Evolutionary conservation across 306 rosid genomes (phyloP).

Genomic region (Oxytropis ochrocephala): DNA sequence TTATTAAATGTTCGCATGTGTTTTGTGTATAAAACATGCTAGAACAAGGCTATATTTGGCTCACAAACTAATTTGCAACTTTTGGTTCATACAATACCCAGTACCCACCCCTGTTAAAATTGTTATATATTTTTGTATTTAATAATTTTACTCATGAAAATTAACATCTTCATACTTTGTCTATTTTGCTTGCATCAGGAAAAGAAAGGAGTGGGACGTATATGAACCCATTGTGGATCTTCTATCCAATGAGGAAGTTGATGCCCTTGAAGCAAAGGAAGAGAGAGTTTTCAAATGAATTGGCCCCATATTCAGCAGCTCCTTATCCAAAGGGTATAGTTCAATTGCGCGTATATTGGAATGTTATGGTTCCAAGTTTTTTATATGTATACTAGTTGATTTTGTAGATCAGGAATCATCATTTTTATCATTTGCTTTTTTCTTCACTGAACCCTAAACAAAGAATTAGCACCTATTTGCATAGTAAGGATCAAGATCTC

Average conservation of each 20-base stretch:
- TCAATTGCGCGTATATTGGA: neutral
- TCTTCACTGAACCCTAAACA: no score
- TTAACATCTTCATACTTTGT: slow-evolving; percentile 9
- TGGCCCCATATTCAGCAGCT: neutral
- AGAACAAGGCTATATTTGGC: neutral
- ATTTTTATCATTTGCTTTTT: neutral
- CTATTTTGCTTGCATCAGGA: slow-evolving; percentile 49
- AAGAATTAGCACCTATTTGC: no score
- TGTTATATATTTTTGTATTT: neutral
- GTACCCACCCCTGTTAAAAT: neutral
- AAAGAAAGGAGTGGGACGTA: slow-evolving; percentile 95
- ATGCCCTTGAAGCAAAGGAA: slow-evolving; percentile 92
- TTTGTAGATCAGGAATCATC: neutral
- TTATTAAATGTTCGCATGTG: neutral
- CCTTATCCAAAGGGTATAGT: neutral
- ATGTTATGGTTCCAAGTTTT: neutral
- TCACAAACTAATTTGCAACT: neutral
- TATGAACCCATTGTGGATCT: slow-evolving; percentile 91
- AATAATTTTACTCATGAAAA: neutral
- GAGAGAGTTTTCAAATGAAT: slow-evolving; percentile 61
- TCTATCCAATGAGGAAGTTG: slow-evolving; percentile 86
- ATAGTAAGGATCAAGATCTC: neutral
- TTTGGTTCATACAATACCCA: neutral
- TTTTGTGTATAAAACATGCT: neutral
- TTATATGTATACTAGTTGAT: neutral